Evolutionary conservation across 192 early-diverging fungal genomes (phyloP).

Genomic region (Coemansia sp.): DNA sequence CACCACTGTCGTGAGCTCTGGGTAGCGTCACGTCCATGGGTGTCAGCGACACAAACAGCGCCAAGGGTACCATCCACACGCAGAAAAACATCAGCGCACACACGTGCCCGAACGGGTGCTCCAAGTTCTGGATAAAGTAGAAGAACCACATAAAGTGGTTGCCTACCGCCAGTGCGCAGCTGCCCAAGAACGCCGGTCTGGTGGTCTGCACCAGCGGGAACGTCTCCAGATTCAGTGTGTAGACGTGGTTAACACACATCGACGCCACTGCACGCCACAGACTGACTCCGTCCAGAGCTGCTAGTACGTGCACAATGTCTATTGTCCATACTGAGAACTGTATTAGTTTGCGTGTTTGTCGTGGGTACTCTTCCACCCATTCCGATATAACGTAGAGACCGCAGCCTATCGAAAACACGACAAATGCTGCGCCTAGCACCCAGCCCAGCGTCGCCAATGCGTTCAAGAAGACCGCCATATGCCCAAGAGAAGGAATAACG

Average conservation of each 20-base stretch:
- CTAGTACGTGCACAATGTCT: slow-evolving; percentile 71
- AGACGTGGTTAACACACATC: slow-evolving; percentile 75
- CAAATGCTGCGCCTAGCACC: slow-evolving; percentile 29
- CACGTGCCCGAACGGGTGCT: slow-evolving; percentile 78
- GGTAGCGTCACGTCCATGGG: slow-evolving; percentile 40
- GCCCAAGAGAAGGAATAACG: not conserved
- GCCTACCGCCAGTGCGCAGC: slow-evolving; percentile 80
- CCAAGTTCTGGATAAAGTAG: slow-evolving; percentile 75
- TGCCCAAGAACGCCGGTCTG: slow-evolving; percentile 75
- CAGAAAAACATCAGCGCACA: slow-evolving; percentile 92
- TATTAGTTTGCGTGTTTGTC: slow-evolving; percentile 36
- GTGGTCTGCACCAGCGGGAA: slow-evolving; percentile 86
- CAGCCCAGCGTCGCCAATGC: slow-evolving; percentile 29
- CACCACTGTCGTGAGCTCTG: slow-evolving; percentile 55
- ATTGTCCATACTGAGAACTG: slow-evolving; percentile 58
- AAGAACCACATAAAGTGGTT: slow-evolving; percentile 97
- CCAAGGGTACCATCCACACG: slow-evolving; percentile 94
- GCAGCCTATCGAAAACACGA: slow-evolving; percentile 49
- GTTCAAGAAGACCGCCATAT: slow-evolving; percentile 27
- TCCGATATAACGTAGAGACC: slow-evolving; percentile 52
- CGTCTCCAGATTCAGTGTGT: slow-evolving; percentile 75
- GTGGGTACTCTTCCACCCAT: slow-evolving; percentile 55
- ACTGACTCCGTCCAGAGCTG: slow-evolving; percentile 81
- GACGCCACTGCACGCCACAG: slow-evolving; percentile 72
- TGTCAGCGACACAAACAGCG: slow-evolving; percentile 88